Conservation (phyloP, 176 grass and related monocot genomes). For the Zizania latifolia region DNA sequence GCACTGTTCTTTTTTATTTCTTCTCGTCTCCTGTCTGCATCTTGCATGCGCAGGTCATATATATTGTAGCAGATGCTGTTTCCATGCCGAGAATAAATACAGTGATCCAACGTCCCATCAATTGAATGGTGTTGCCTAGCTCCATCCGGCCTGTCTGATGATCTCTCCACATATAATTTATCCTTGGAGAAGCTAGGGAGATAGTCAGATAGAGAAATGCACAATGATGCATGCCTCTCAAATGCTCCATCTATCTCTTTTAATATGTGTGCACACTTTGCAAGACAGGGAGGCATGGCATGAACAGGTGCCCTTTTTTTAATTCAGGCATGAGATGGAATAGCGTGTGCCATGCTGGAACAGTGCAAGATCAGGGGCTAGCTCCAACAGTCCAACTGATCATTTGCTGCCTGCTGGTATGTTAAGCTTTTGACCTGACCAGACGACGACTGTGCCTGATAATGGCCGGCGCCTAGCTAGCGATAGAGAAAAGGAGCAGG, state of each 20-base stretch:
- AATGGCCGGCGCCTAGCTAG: background rate
- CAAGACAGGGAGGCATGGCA: background rate
- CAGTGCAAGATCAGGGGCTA: too few relatives aligned
- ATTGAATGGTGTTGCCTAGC: slow-evolving; percentile 4
- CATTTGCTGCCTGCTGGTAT: background rate
- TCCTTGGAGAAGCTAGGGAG: background rate
- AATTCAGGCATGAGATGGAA: slow-evolving; percentile 14
- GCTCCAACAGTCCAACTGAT: background rate
- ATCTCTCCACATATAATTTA: background rate
- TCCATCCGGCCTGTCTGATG: slow-evolving; percentile 13
- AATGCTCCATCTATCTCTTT: background rate
- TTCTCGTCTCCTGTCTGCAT: background rate
- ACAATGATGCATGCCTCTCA: background rate
- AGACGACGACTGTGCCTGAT: background rate
- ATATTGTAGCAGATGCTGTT: background rate
- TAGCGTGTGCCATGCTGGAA: background rate
- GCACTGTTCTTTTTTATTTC: background rate
- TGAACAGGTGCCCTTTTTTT: slow-evolving; percentile 22
- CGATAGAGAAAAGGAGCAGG: background rate
- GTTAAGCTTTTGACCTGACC: background rate
- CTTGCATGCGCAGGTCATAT: too few relatives aligned
- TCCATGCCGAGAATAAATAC: slow-evolving; percentile 38
- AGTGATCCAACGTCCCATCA: slow-evolving; percentile 55
- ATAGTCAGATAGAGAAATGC: too few relatives aligned
- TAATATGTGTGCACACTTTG: slow-evolving; percentile 6